These are phyloP conservation scores for Scenedesmus sp. DNA, from an alignment of 163 green algal genomes.

Conservation along the genomic window DNA sequence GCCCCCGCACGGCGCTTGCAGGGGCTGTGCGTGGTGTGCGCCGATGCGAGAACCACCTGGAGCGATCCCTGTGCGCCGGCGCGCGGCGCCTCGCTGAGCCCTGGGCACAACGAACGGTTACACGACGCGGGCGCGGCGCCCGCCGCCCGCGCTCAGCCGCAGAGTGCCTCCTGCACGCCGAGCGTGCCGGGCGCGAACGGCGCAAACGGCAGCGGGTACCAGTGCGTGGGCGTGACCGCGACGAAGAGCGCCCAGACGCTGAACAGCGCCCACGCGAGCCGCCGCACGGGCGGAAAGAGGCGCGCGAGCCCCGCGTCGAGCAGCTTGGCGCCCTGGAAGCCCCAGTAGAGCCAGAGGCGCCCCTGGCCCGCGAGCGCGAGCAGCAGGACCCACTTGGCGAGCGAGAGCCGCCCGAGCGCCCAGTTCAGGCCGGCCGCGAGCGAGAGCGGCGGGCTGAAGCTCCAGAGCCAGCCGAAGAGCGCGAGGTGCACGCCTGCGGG, in stretches of 20 bases:
- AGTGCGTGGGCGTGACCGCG: conserved; percentile 24
- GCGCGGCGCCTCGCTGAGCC: no score
- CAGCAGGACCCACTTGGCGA: conserved; percentile 49
- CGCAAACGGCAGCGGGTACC: conserved; percentile 32
- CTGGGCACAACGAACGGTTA: no score
- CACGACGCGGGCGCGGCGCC: no score
- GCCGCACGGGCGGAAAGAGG: conserved; percentile 20
- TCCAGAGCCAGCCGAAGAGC: conserved; percentile 44
- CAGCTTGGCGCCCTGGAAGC: conserved; percentile 41
- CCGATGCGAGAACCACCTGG: no score
- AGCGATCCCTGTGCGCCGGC: no score
- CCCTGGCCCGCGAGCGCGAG: conserved; percentile 33
- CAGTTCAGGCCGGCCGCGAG: conserved; percentile 46
- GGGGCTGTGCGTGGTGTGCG: no score
- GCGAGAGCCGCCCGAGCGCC: conserved; percentile 45
- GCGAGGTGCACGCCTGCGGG: conserved; percentile 37
- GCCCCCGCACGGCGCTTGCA: no score
- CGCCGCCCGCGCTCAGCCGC: no score
- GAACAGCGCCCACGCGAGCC: conserved; percentile 40
- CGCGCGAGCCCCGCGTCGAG: conserved; percentile 43
- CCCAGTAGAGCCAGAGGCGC: conserved; percentile 54
- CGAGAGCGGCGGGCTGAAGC: conserved; percentile 38
- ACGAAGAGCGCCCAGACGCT: conserved; percentile 36
- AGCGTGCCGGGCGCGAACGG: conserved; percentile 34
- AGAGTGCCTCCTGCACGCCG: conserved; percentile 21